Base-by-base conservation (phyloP, 148 eudicot genomes). In the Silene latifolia region DNA sequence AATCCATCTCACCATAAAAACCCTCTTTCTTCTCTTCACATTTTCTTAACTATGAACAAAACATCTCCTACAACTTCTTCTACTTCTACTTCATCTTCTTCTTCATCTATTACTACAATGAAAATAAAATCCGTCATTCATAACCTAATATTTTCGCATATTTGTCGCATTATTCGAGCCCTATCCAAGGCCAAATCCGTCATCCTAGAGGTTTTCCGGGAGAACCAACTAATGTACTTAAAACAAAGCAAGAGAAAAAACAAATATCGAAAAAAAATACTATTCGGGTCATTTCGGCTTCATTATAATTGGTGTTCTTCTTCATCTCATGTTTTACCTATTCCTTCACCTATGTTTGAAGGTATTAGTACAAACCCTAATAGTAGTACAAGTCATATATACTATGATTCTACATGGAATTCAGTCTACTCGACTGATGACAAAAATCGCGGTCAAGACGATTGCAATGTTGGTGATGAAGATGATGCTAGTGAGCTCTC, bases 281-380 rank as follows among this genome's bases (percentile, higher is more conserved):
- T 85, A 5, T 84, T 92, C 53, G 98, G 97, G 7, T 96, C 99
- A 0, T 92, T 96, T 74, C 79, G 99, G 66, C 82, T 92, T 7
- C 93, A 96, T 69, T 90, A 92, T 63, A 96, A 90, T 69, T 96
- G 99, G 98, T 88, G 98, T 66, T 86, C 93, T 7, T 88, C 91
- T 5, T 86, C 91, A 1, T 86, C 92, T 19, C 97, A 90, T 72
- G 90, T 89, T 53, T 74, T 86, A 78, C 96, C 98, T 19, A 79
- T 89, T 46, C 79, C 89, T 18, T 81, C 87, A 21, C 83, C 86
- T 14, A 69, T 54, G 63, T 59, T 56, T 17, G 75, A 81, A 1
- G 88, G 79, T 9, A 67, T 48, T 4, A 15, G n/a, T 32, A 53
- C n/a, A 42, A 27, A 51, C 56, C 56, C 20, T 72, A 54, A 11